Evolutionary conservation across 1,284 basidiomycete species (phyloP).

Genomic region (Fistulina hepatica): DNA sequence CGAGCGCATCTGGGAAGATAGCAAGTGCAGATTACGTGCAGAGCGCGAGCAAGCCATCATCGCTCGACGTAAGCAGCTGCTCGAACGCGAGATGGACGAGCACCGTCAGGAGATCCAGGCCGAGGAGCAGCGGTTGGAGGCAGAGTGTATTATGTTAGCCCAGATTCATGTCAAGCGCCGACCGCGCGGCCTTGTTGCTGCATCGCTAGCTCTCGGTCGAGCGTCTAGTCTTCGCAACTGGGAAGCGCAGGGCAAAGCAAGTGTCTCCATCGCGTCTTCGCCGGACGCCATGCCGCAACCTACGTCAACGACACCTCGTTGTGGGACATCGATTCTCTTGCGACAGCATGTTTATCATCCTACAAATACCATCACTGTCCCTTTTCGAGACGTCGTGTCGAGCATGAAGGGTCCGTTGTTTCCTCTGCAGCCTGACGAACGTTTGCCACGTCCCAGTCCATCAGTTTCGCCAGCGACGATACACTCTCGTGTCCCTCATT

Average conservation of each 20-base stretch:
- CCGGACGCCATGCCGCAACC: slow-evolving; percentile 11
- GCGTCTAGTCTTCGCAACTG: slow-evolving; percentile 10
- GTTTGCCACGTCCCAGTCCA: slow-evolving; percentile 8
- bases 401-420: slow-evolving; percentile 55
- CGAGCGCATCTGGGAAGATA: slow-evolving; percentile 42
- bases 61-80: slow-evolving; percentile 20
- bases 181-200: slow-evolving; percentile 10
- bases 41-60: slow-evolving; percentile 29
- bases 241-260: background rate
- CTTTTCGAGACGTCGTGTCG: slow-evolving; percentile 44
- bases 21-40: slow-evolving; percentile 31
- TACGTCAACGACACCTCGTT: slow-evolving; percentile 7
- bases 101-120: slow-evolving; percentile 22
- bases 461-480: slow-evolving; percentile 1
- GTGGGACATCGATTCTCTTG: slow-evolving; percentile 9
- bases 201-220: slow-evolving; percentile 8
- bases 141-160: slow-evolving; percentile 15
- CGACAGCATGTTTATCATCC: slow-evolving; percentile 6
- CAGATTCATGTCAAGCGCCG: slow-evolving; percentile 12
- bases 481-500: too few relatives aligned
- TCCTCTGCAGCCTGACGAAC: slow-evolving; percentile 31
- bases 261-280: background rate
- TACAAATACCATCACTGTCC: slow-evolving; percentile 24
- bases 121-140: slow-evolving; percentile 20
- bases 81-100: slow-evolving; percentile 21